Conservation (phyloP, 1,284 basidiomycete genomes). For the Rhodotorula sp. region DNA sequence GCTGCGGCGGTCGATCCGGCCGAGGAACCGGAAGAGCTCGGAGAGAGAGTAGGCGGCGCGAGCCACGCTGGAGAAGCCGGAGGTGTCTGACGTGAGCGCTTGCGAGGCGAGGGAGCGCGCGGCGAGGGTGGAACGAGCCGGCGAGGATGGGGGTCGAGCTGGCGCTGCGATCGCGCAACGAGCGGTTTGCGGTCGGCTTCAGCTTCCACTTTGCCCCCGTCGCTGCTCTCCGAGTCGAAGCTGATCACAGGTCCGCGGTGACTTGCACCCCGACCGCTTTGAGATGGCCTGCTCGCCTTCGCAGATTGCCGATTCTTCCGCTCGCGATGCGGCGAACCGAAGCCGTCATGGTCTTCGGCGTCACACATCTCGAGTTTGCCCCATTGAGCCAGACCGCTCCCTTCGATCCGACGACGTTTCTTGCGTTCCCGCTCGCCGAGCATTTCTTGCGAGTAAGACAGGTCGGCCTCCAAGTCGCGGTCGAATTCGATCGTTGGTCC, state of each 20-base stretch:
- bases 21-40: neutral
- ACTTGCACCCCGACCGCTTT: neutral
- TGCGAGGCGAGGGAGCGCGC: neutral
- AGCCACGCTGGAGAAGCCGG: neutral
- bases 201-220: neutral
- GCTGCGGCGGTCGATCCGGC: neutral
- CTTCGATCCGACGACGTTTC: slow-evolving; percentile 10
- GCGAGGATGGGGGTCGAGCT: neutral
- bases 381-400: neutral
- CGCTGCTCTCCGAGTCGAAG: neutral
- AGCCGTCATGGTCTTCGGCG: neutral
- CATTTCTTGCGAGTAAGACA: neutral
- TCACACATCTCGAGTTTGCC: slow-evolving; percentile 19
- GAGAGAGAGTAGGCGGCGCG: neutral
- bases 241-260: neutral
- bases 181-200: neutral
- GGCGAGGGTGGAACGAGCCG: neutral
- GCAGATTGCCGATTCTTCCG: neutral
- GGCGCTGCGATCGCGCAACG: neutral
- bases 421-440: slow-evolving; percentile 10
- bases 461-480: neutral
- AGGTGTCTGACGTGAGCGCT: neutral
- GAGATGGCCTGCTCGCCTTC: no score
- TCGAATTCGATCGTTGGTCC: slow-evolving; percentile 20
- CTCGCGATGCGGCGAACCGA: neutral